Evolutionary conservation across 805 yeast genomes (phyloP), one percentile per base, ranked within the genome.

Genomic region (Ogataea neopini): DNA sequence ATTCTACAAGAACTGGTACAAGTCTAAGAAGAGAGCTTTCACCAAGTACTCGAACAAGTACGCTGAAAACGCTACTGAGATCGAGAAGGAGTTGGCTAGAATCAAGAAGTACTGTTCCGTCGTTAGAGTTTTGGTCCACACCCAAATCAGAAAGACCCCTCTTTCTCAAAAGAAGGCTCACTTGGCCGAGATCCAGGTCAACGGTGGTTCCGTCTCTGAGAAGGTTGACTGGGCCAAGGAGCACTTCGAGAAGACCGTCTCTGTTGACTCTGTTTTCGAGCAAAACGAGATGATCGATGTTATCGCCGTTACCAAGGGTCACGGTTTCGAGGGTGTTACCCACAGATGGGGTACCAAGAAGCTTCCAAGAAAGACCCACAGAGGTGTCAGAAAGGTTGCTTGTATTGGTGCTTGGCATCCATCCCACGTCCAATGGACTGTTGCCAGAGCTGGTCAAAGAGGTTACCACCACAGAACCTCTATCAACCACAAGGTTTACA

Each of bases 371-470:
- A 94, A 94, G 96, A 94, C 99, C 76, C 99, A 94, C 80, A 91
- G 98, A 88, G 99, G 99, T 92, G 83, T 92, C 76, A 90, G 99
- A 86, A 94, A 94, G 89, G 99, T 94, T 80, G 99, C 99, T 73
- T 94, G 99, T 89, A 94, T 94, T 72, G 99, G 99, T 86, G 97
- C 99, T 74, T 94, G 99, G 99, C 99, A 94, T 83, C 99, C 99
- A 77, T 86, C 96, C 82, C 96, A 90, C 84, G 99, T 94, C 75
- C 81, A 84, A 79, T 92, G 96, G 96, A 88, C 98, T 72, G 99
- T 94, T 78, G 98, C 99, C 70, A 89, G 99, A 80, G 97, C 99
- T 72, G 99, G 99, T 92, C 99, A 94, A 84, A 88, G 85, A 82
- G 99, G 99, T 88, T 94, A 87, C 96, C 99, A 94, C 81, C 96